Evolutionary conservation across 192 early-diverging fungal genomes (phyloP), one percentile per base, ranked within the genome.

Genomic region (Irineochytrium annulatum): DNA sequence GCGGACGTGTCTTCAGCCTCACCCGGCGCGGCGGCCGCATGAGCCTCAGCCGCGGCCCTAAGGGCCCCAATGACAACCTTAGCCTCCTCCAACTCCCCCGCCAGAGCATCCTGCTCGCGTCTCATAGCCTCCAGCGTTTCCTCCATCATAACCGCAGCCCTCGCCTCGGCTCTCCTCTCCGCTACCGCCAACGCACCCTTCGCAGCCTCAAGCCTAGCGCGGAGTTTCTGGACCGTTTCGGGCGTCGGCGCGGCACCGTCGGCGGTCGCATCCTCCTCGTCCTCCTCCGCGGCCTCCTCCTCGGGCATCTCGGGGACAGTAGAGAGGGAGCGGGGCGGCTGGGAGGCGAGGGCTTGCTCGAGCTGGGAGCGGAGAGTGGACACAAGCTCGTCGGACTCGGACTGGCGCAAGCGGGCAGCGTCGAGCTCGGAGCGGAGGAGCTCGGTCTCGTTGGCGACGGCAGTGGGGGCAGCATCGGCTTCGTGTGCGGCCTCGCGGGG

Each of bases 71-170:
- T 24, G 6, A 49, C 11, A 49, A 22, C 46, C 24, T 49, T 24
- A 14, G 11, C 5, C 11, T 8, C 46, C 6, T 24, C 46, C 6
- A 5, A 8, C 24, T 8, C 46, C 46, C 17, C 46, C 13, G 46
- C 46, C 11, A 6, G 13, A 41, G 37, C 11, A 8, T 41, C 37
- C 11, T 8, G 11, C 37, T 41, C 37, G 11, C 37, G 37, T 6
- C 17, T 6, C 13, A 8, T 14, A 22, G 24, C 13, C 46, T 49
- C 46, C 11, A 49, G 13, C 13, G 46, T 49, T 14, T 49, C 46
- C 24, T 49, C 46, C 46, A 49, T 49, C 46, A 49, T 49, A 22
- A 5, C 22, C 6, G 46, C 46, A 8, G 46, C 46, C 6, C 46
- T 14, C 13, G 6, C 5, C 46, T 49, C 46, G 46, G 46, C 46